Evolutionary conservation across 169 alveolate species (phyloP).

Genomic region (Eimeria praecox): DNA sequence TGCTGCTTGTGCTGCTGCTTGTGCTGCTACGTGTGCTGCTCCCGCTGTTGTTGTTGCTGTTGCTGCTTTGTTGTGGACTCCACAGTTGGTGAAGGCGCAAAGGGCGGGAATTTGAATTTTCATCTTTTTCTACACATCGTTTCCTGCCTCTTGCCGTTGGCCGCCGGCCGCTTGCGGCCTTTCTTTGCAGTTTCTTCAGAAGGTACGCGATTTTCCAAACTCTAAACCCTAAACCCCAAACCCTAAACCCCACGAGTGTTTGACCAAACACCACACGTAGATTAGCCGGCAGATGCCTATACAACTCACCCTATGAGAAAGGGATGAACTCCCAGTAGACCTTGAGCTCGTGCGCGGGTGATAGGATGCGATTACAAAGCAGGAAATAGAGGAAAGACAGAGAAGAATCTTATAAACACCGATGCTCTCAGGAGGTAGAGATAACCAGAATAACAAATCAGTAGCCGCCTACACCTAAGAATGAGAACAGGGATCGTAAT

Average conservation of each 20-base stretch:
- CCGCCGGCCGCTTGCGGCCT: constrained; percentile 18
- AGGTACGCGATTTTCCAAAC: neutral
- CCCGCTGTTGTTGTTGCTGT: constrained; percentile 31
- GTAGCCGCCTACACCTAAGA: neutral
- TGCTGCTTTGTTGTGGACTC: neutral
- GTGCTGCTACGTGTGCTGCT: constrained; percentile 22
- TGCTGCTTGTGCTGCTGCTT: neutral
- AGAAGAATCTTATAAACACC: neutral
- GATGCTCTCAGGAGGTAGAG: neutral
- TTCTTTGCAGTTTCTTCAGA: neutral
- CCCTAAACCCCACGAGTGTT: neutral
- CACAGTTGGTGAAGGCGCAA: constrained; percentile 5
- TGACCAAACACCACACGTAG: neutral
- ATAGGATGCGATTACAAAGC: neutral
- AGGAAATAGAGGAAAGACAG: neutral
- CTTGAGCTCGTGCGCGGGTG: neutral
- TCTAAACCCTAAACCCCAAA: neutral
- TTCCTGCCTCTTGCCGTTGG: constrained; percentile 48
- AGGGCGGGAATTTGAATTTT: neutral
- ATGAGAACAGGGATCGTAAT: neutral
- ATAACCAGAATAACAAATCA: neutral
- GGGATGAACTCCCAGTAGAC: neutral
- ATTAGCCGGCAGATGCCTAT: neutral
- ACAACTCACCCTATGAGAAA: neutral
- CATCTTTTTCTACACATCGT: neutral